These are phyloP conservation scores for Ceratobasidium sp. DNA, from an alignment of 1,284 basidiomycete genomes.

Conservation along the genomic window DNA sequence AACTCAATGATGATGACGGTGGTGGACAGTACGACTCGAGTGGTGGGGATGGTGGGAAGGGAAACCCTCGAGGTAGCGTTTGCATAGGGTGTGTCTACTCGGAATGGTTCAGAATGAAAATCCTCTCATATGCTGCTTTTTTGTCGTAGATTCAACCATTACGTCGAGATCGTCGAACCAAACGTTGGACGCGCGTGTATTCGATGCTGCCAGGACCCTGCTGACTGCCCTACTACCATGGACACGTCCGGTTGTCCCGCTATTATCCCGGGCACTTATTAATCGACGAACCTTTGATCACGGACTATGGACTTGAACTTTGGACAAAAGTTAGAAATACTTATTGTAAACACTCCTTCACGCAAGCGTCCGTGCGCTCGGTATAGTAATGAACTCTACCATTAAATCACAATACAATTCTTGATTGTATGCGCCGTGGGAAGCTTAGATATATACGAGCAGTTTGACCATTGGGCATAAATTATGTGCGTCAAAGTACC, in stretches of 20 bases:
- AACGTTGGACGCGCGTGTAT: constrained; percentile 52
- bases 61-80: constrained; percentile 52
- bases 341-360: neutral
- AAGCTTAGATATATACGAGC: too few relatives aligned
- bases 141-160: constrained; percentile 50
- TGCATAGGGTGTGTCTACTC: constrained; percentile 50
- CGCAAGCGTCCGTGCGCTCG: neutral
- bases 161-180: constrained; percentile 56
- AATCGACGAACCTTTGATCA: constrained; percentile 2
- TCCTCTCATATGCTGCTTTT: neutral
- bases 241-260: constrained; percentile 49
- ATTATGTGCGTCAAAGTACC: too few relatives aligned
- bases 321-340: neutral
- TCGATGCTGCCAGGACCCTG: constrained; percentile 53
- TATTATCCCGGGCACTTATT: constrained; percentile 50
- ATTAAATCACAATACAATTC: too few relatives aligned
- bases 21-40: constrained; percentile 53
- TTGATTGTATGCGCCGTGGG: too few relatives aligned
- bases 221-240: constrained; percentile 49
- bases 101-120: neutral
- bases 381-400: neutral
- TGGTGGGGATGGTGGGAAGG: constrained; percentile 53
- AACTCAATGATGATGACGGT: constrained; percentile 50
- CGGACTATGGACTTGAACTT: constrained; percentile 20
- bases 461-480: too few relatives aligned